Evolutionary conservation across 73 alveolate genomes (phyloP).

Genomic region (Stentor coeruleus): DNA sequence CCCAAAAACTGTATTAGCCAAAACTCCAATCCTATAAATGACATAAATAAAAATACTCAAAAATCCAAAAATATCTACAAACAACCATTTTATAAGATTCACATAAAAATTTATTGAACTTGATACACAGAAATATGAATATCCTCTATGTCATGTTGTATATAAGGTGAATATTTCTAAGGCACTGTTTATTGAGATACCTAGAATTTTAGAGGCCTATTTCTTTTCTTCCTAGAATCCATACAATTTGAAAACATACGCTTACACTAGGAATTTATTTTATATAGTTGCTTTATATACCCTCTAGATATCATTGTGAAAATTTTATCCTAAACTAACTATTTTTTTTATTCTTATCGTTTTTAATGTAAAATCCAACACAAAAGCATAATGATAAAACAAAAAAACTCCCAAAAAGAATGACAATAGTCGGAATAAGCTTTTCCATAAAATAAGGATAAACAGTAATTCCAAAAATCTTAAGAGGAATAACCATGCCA

Average conservation of each 20-base stretch:
- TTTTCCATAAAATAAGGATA: slow-evolving; percentile 1
- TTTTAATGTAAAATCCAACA: neutral
- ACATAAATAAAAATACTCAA: neutral
- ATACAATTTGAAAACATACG: no score
- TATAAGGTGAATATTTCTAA: neutral
- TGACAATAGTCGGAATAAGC: neutral
- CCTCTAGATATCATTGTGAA: no score
- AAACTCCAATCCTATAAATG: neutral
- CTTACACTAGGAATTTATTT: no score
- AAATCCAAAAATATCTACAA: neutral
- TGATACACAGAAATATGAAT: neutral
- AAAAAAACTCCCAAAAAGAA: neutral
- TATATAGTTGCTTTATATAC: no score
- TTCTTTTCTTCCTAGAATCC: no score
- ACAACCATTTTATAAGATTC: neutral
- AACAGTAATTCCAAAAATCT: neutral
- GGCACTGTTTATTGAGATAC: neutral
- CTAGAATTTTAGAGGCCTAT: neutral
- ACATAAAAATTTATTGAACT: neutral
- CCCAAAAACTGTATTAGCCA: neutral
- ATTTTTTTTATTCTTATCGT: no score
- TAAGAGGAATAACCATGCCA: neutral
- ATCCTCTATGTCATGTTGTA: neutral
- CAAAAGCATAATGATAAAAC: neutral
- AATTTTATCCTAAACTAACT: no score